Percentiles rank a stretch among this genome's conserved stretches.
These are phyloP conservation scores for Gymnopilus junonius DNA, from an alignment of 768 basidiomycete species.

Conservation along the genomic window DNA sequence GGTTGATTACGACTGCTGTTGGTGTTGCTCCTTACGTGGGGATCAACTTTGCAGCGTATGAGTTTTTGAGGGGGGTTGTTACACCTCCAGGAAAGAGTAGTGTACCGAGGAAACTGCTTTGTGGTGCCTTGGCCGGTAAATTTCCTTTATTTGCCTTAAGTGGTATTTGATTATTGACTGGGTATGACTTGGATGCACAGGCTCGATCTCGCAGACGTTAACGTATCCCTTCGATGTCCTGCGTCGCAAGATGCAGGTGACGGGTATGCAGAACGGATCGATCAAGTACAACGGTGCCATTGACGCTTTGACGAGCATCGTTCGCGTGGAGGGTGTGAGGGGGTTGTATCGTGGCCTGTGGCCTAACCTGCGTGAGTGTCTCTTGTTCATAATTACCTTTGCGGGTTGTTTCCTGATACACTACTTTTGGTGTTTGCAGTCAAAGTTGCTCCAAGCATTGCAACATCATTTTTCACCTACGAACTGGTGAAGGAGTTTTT, in stretches of 20 bases:
- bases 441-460: constrained; percentile 90
- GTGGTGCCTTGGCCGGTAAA: constrained; percentile 86
- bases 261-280: constrained; percentile 69
- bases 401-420: background rate
- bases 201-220: constrained; percentile 91
- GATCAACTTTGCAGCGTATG: constrained; percentile 95
- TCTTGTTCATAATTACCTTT: constrained; percentile 12
- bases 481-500: constrained; percentile 57
- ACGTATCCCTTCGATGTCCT: constrained; percentile 97
- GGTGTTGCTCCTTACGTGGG: constrained; percentile 92
- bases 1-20: constrained; percentile 79
- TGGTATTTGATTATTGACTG: background rate
- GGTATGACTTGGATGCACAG: constrained; percentile 41
- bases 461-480: constrained; percentile 85
- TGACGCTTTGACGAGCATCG: constrained; percentile 72
- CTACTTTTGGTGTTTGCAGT: constrained; percentile 45
- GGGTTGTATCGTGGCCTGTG: constrained; percentile 88
- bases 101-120: constrained; percentile 71
- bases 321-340: constrained; percentile 72
- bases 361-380: constrained; percentile 81
- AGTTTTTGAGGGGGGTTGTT: constrained; percentile 72
- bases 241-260: constrained; percentile 94
- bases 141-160: constrained; percentile 1
- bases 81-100: constrained; percentile 83
- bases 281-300: constrained; percentile 81